Evolutionary conservation across 2,329 filamentous ascomycete genomes (phyloP).

Genomic region (Fusarium mangiferae): DNA sequence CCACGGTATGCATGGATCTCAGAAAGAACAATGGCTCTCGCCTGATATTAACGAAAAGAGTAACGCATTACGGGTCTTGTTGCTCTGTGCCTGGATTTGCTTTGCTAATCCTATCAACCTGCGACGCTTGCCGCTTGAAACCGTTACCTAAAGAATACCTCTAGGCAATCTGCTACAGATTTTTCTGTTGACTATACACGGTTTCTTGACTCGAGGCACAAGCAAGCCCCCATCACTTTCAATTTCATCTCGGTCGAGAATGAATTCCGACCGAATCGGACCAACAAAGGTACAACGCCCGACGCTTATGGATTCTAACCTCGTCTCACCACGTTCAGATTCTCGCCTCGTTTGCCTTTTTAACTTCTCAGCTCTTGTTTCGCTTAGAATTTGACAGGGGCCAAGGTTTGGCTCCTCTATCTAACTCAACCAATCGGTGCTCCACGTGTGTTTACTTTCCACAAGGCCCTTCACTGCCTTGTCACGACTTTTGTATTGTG

Average conservation of each 20-base stretch:
- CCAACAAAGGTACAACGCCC: conserved; percentile 17
- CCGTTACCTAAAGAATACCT: conserved; percentile 27
- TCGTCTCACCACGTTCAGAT: conserved; percentile 5
- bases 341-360: conserved; percentile 11
- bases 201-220: not conserved
- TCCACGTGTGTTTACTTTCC: conserved; percentile 33
- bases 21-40: conserved; percentile 18
- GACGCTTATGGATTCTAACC: conserved; percentile 5
- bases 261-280: conserved; percentile 20
- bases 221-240: not conserved
- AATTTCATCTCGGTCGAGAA: conserved; percentile 19
- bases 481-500: conserved; percentile 3
- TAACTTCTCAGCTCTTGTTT: conserved; percentile 21
- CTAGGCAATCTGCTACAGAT: not conserved
- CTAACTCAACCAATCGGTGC: conserved; percentile 29
- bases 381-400: conserved; percentile 28
- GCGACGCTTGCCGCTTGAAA: conserved; percentile 27
- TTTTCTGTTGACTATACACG: not conserved
- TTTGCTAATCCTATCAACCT: conserved; percentile 34
- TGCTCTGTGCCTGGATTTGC: conserved; percentile 24
- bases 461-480: conserved; percentile 7
- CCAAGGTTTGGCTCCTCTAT: not conserved
- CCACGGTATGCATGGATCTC: conserved; percentile 36
- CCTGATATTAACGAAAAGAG: conserved; percentile 24
- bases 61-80: conserved; percentile 30